Conservation (phyloP, 768 basidiomycete genomes). For the Mycena venus region DNA sequence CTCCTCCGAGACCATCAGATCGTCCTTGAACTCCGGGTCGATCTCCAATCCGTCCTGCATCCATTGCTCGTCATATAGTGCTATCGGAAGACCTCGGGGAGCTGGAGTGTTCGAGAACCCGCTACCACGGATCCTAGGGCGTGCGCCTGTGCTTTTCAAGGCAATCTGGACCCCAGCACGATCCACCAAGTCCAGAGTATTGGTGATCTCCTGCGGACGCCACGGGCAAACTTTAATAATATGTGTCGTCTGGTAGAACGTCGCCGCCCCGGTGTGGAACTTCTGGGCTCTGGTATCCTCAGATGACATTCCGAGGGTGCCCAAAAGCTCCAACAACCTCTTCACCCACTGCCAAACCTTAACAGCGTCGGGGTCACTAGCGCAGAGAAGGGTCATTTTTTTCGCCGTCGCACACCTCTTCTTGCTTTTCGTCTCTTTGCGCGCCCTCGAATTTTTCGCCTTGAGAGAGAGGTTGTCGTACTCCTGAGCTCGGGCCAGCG, state of each 20-base stretch:
- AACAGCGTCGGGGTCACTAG: neutral
- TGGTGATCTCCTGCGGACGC: neutral
- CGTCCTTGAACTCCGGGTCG: neutral
- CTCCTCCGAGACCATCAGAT: neutral
- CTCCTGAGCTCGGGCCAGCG: neutral
- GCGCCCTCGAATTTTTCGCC: neutral
- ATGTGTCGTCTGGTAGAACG: neutral
- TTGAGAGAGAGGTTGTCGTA: neutral
- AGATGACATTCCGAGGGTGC: neutral
- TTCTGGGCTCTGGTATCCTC: neutral
- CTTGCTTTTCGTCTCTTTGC: neutral
- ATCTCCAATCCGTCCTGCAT: neutral
- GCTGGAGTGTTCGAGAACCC: neutral
- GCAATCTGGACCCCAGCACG: neutral
- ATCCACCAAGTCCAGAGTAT: neutral
- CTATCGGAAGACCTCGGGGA: neutral
- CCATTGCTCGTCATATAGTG: constrained; percentile 9
- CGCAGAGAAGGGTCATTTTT: neutral
- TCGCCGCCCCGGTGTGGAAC: neutral
- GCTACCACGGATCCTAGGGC: neutral
- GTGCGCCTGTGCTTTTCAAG: neutral
- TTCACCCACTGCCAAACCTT: constrained; percentile 1
- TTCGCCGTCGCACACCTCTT: neutral
- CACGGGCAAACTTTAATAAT: neutral
- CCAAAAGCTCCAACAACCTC: neutral